Conservation (phyloP, 1,284 basidiomycete genomes). For the Phellopilus nigrolimitatus region DNA sequence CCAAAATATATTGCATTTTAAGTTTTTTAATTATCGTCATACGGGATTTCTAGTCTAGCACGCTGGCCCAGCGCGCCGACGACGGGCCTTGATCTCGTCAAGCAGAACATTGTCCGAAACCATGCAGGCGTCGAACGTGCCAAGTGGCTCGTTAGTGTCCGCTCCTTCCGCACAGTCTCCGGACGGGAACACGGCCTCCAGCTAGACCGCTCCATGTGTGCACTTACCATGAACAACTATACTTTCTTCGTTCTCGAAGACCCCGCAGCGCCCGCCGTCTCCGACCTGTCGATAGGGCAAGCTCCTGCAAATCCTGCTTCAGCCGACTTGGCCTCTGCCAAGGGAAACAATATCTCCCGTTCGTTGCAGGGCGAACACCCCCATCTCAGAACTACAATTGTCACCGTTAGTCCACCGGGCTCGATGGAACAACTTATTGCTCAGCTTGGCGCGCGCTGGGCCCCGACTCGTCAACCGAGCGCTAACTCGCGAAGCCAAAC, state of each 20-base stretch:
- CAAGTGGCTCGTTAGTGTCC: constrained; percentile 63
- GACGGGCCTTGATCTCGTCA: constrained; percentile 58
- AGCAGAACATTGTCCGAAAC: constrained; percentile 62
- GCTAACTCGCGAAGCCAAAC: constrained; percentile 37
- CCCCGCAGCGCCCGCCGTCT: constrained; percentile 57
- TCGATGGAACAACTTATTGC: constrained; percentile 66
- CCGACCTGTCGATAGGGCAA: constrained; percentile 39
- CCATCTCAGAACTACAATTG: constrained; percentile 69
- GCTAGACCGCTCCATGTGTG: constrained; percentile 62
- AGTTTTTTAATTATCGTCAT: too few relatives aligned
- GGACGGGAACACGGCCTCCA: constrained; percentile 46
- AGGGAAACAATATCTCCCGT: neutral
- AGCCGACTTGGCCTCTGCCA: neutral
- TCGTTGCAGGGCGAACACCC: constrained; percentile 40
- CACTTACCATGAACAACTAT: constrained; percentile 70
- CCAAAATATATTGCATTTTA: too few relatives aligned
- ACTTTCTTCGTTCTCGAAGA: constrained; percentile 75
- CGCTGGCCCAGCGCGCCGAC: constrained; percentile 77
- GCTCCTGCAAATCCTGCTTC: constrained; percentile 17
- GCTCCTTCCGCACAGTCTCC: constrained; percentile 67
- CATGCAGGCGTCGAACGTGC: constrained; percentile 56
- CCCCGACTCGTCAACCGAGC: constrained; percentile 55
- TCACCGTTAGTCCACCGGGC: constrained; percentile 65
- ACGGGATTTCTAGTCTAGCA: constrained; percentile 51
- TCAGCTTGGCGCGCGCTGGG: constrained; percentile 70